These are phyloP conservation scores for Knufia fluminis DNA, from an alignment of 2,329 filamentous ascomycete genomes.

Conservation along the genomic window DNA sequence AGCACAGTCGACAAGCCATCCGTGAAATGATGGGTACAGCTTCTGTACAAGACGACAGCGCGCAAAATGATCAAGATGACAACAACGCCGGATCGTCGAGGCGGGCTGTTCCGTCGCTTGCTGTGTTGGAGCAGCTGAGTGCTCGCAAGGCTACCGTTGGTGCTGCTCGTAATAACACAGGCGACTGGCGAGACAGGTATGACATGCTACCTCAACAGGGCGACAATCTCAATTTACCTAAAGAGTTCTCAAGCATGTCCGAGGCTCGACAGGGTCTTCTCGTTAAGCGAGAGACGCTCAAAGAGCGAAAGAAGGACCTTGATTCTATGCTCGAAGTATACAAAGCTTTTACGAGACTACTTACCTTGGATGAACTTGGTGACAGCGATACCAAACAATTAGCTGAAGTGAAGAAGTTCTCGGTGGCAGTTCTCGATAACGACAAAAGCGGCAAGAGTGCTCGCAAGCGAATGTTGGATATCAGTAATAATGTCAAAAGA, in stretches of 20 bases:
- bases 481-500: constrained; percentile 16
- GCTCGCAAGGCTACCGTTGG: background rate
- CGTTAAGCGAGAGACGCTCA: constrained; percentile 14
- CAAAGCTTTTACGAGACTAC: constrained; percentile 11
- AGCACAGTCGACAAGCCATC: background rate
- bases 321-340: constrained; percentile 11
- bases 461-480: constrained; percentile 13
- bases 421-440: constrained; percentile 12
- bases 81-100: background rate
- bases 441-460: constrained; percentile 10
- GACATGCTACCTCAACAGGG: background rate
- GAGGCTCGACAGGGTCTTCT: constrained; percentile 10
- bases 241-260: background rate
- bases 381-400: constrained; percentile 15
- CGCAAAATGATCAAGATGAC: no score
- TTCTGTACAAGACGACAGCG: background rate
- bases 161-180: background rate
- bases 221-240: background rate
- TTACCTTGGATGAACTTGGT: constrained; percentile 10
- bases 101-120: background rate
- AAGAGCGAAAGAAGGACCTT: constrained; percentile 16
- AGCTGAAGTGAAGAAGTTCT: constrained; percentile 13
- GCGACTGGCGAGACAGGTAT: background rate
- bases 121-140: constrained; percentile 3
- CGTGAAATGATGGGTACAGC: constrained; percentile 2